Evolutionary conservation across 2,329 filamentous ascomycete genomes (phyloP), one percentile per base, ranked within the genome.

Genomic region (Curvularia sp.): DNA sequence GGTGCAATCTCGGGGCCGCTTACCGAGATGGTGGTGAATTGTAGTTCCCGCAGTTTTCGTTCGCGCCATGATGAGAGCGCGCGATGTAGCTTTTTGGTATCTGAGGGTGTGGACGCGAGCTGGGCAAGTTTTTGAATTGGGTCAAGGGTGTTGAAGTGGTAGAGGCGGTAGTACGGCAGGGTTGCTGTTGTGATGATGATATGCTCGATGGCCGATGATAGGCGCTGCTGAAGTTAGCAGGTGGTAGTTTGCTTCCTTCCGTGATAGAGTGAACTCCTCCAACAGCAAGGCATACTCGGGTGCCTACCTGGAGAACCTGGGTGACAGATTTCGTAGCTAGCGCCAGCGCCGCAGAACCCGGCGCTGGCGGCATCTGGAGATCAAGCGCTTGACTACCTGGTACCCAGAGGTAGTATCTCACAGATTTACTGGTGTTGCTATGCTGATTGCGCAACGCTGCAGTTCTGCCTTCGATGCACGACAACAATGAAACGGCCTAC

Each of bases 121-220:
- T n/a, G 12, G 8, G 44, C 44, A 7, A 47, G 26, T 18, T 31
- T 47, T 10, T 20, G 28, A 8, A 47, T n/a, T 26, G 44, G 44
- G 18, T 47, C 18, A 26, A 33, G 31, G 8, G 44, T 47, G n/a
- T 47, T 47, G 44, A 47, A 47, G n/a, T 47, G 44, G 44, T 47
- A 47, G n/a, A 47, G 44, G 9, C 44, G 44, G n/a, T 47, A 47
- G n/a, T 47, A 47, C 12, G 44, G 44, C 5, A 47, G 26, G 4
- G 44, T 47, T 33, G 44, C 44, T 31, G 31, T 15, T 2, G n/a
- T 30, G 28, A 47, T 12, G 9, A 47, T 5, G 7, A 20, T 5
- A 28, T 8, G 15, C 18, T 47, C 28, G n/a, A 22, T 18, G n/a
- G n/a, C n/a, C 7, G 2, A n/a, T 2, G 3, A 47, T 6, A 47